Base-by-base conservation (phyloP, 805 yeast genomes). In the Metschnikowia proteae region DNA sequence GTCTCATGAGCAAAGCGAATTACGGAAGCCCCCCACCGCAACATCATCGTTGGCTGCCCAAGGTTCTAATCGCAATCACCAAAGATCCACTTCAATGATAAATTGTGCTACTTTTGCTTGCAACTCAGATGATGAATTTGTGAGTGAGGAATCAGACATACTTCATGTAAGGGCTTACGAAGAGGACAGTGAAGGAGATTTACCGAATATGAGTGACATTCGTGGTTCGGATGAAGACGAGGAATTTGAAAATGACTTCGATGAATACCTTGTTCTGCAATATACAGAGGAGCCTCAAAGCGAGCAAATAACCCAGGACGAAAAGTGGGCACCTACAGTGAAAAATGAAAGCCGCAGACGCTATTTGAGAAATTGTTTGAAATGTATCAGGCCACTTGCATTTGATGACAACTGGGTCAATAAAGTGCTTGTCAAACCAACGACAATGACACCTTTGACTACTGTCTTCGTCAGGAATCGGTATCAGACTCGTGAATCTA, bases 341-440 rank as follows among this genome's bases (percentile, higher is more conserved):
- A 73, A 71, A 49, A 49, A 57, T 3, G 62, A 55, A 27, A 64
- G 65, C 51, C 61, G 68, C 42, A 64, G 74, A 29, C 78, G 75
- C 50, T 69, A 67, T 51, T 67, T 76, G 38, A 70, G 77, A 40
- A 81, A 81, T 59, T 75, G 83, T 13, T 60, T 81, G 31, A 73
- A 84, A 42, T 82, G 87, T 53, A 78, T 82, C 26, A 78, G 73
- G 54, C 78, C 83, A 3, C 66, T 82, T 46, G 67, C 75, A 1
- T 69, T 70, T 51, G 80, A 76, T 39, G 82, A 80, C 38, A 55
- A 70, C 6, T 82, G 86, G 86, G 63, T 75, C 23, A 78, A 80
- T 38, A 78, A 71, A 55, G 59, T 68, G 29, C 55, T 78, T 22
- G 71, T 74, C 30, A 70, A 70, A 51, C 73, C 75, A 2, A 61